Percentiles rank a stretch among this genome's conserved stretches.
phyloP scores from a whole-genome alignment of 768 basidiomycete species.

The Kwoniella newhampshirensis region DNA sequence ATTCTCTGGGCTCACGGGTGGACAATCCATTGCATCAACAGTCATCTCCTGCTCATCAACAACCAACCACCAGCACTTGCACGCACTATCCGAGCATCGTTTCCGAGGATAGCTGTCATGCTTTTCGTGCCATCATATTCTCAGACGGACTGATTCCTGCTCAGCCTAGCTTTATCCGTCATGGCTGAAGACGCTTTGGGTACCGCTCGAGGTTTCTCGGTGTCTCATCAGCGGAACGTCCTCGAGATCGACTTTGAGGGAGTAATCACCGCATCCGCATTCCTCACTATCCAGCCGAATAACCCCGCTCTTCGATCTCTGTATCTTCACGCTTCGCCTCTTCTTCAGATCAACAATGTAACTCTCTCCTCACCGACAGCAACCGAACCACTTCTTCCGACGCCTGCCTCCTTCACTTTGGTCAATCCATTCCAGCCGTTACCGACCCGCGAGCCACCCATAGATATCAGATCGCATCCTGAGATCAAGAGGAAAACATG shows the following conservation, averaged over 20 bases:
- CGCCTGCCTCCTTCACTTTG: conserved; percentile 41
- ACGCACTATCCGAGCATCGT: no score
- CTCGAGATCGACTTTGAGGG: conserved; percentile 92
- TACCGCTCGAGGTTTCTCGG: conserved; percentile 14
- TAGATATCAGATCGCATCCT: conserved; percentile 83
- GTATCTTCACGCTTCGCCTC: conserved; percentile 64
- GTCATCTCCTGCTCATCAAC: no score
- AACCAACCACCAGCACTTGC: neutral
- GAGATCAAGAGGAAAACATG: conserved; percentile 91
- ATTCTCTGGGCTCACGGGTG: no score
- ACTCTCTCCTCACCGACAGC: conserved; percentile 43
- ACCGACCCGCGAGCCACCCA: conserved; percentile 61
- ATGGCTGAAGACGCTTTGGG: conserved; percentile 1
- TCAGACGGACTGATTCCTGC: no score
- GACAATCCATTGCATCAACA: no score
- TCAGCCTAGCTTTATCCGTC: no score
- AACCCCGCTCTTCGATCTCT: conserved; percentile 76
- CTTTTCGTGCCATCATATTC: no score
- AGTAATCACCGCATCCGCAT: conserved; percentile 84
- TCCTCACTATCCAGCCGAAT: conserved; percentile 82
- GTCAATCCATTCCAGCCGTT: conserved; percentile 60
- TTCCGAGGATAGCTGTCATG: no score
- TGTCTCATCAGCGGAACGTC: conserved; percentile 86
- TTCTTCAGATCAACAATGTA: conserved; percentile 34
- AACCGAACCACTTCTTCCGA: conserved; percentile 35